Conservation (phyloP, 257 asterid genomes). For the Galeopsis tetrahit region DNA sequence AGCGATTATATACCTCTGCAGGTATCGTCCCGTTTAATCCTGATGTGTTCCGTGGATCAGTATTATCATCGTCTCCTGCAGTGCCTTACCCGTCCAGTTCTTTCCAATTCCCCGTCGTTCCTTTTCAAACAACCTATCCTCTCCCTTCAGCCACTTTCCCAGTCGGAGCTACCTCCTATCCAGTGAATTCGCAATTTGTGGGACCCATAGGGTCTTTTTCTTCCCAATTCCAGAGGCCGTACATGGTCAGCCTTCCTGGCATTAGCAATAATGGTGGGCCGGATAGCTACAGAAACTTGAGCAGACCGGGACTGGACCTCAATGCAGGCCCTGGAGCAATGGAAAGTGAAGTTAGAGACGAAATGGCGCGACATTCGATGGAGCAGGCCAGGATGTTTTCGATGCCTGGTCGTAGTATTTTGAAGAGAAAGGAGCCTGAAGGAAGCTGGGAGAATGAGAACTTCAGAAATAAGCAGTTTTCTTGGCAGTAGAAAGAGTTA, state of each 20-base stretch:
- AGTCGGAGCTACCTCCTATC: constrained; percentile 53
- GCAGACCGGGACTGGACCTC: constrained; percentile 76
- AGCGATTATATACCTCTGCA: constrained; percentile 58
- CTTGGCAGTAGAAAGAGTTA: constrained; percentile 53
- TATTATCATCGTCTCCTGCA: constrained; percentile 82
- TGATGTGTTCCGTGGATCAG: constrained; percentile 79
- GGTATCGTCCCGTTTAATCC: constrained; percentile 52
- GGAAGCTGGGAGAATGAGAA: constrained; percentile 72
- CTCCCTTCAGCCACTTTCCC: constrained; percentile 61
- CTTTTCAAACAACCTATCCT: constrained; percentile 63
- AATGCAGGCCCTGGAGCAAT: constrained; percentile 82
- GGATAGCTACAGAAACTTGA: constrained; percentile 70
- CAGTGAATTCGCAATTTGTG: constrained; percentile 52
- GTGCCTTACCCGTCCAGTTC: constrained; percentile 58
- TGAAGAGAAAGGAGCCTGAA: constrained; percentile 84
- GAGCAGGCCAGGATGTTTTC: constrained; percentile 66
- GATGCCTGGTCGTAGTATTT: constrained; percentile 57
- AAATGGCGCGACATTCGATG: constrained; percentile 46
- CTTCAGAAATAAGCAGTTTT: constrained; percentile 70
- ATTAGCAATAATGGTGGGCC: constrained; percentile 42
- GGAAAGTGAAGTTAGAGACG: constrained; percentile 64
- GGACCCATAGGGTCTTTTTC: constrained; percentile 58
- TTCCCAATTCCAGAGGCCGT: constrained; percentile 73
- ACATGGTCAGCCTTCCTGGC: constrained; percentile 55
- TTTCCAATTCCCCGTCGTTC: constrained; percentile 58